Percentiles rank a stretch among this genome's conserved stretches.
These are phyloP conservation scores for Suaeda aralocaspica DNA, from an alignment of 148 eudicot species.

Conservation along the genomic window DNA sequence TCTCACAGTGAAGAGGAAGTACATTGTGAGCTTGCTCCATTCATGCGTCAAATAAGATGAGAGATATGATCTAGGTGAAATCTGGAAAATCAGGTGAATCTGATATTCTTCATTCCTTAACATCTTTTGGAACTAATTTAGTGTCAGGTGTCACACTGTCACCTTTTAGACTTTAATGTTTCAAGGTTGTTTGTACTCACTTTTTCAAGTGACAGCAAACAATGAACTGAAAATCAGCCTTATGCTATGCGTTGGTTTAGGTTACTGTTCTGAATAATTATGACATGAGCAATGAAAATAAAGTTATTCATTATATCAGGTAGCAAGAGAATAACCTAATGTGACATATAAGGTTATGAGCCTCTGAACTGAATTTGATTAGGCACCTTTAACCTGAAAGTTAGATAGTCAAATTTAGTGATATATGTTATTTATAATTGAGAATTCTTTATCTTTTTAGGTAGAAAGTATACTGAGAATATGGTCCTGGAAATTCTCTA, in stretches of 20 bases:
- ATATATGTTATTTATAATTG: too few species aligned
- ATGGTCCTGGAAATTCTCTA: too few species aligned
- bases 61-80: constrained; percentile 52
- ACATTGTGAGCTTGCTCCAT: constrained; percentile 73
- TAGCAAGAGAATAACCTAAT: too few species aligned
- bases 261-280: too few species aligned
- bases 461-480: too few species aligned
- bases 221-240: background rate
- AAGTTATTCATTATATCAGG: too few species aligned
- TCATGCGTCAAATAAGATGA: constrained; percentile 70
- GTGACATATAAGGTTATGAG: too few species aligned
- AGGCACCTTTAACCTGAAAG: too few species aligned
- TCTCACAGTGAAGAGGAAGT: constrained; percentile 87
- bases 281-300: too few species aligned
- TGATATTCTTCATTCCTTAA: background rate
- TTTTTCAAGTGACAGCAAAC: background rate
- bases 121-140: background rate
- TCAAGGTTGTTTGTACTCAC: background rate
- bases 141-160: background rate
- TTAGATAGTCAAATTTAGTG: too few species aligned
- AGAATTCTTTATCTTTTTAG: too few species aligned
- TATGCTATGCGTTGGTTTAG: background rate
- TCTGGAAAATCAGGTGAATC: constrained; percentile 59
- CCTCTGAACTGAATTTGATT: too few species aligned
- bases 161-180: background rate